Evolutionary conservation across 495 filamentous ascomycete species (phyloP).

Genomic region (Lasiosphaeris hirsuta): DNA sequence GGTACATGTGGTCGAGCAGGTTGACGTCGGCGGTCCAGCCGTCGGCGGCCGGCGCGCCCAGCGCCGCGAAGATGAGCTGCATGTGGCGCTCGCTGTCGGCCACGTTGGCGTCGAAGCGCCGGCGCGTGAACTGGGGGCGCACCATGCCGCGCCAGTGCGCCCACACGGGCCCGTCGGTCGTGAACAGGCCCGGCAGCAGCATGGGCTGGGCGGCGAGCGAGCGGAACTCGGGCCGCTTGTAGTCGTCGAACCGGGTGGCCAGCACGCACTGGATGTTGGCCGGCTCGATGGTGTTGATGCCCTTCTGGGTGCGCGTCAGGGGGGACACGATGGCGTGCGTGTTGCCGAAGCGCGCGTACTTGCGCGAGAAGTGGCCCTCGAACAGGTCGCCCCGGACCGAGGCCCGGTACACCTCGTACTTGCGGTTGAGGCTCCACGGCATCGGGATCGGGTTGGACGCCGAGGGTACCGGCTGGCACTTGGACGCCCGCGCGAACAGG

Average conservation of each 20-base stretch:
- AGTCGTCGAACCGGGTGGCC: constrained; percentile 9
- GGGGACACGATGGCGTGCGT: constrained; percentile 15
- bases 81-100: constrained; percentile 10
- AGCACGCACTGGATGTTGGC: constrained; percentile 8
- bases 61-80: neutral
- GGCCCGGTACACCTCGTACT: constrained; percentile 14
- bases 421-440: constrained; percentile 12
- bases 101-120: constrained; percentile 5
- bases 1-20: constrained; percentile 5
- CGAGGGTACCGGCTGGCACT: constrained; percentile 4
- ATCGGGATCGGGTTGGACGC: constrained; percentile 10
- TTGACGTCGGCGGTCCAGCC: constrained; percentile 6
- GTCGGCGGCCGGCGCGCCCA: neutral
- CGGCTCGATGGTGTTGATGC: constrained; percentile 13
- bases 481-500: neutral
- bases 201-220: constrained; percentile 4
- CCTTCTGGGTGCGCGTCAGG: constrained; percentile 9
- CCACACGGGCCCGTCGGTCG: constrained; percentile 8
- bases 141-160: constrained; percentile 12
- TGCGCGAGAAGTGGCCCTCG: constrained; percentile 9
- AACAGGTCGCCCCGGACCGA: constrained; percentile 10
- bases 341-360: constrained; percentile 5
- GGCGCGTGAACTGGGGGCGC: constrained; percentile 9
- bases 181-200: constrained; percentile 6
- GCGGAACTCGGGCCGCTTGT: constrained; percentile 8